phyloP scores from a whole-genome alignment of 192 early-diverging fungal species.

The Coemansia reversa region DNA sequence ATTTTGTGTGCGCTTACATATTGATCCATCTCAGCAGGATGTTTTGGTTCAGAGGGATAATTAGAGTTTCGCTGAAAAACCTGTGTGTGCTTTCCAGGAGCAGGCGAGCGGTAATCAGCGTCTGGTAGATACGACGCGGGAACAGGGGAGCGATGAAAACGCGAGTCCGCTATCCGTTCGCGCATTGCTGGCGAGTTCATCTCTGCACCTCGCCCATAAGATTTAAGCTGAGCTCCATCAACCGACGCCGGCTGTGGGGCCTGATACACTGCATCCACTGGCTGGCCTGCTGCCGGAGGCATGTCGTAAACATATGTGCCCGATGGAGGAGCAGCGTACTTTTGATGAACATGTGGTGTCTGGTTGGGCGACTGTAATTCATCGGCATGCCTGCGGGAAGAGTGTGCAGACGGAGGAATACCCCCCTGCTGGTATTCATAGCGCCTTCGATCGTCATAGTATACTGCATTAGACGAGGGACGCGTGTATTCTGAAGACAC shows the following conservation, averaged over 20 bases:
- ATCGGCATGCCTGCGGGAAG: constrained; percentile 13
- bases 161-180: constrained; percentile 9
- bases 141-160: constrained; percentile 10
- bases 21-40: constrained; percentile 11
- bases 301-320: constrained; percentile 21
- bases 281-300: background rate
- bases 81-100: constrained; percentile 19
- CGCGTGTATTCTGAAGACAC: background rate
- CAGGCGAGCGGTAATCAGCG: constrained; percentile 29
- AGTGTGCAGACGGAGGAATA: constrained; percentile 6
- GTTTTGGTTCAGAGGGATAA: constrained; percentile 1
- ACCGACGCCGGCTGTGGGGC: background rate
- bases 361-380: constrained; percentile 18
- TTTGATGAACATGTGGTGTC: constrained; percentile 18
- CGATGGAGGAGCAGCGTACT: constrained; percentile 17
- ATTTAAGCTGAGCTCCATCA: background rate
- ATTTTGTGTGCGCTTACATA: constrained; percentile 18
- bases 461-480: constrained; percentile 11
- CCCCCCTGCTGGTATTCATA: constrained; percentile 22
- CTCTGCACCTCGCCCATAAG: background rate
- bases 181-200: background rate
- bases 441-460: constrained; percentile 22
- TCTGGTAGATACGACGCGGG: constrained; percentile 14
- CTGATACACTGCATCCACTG: background rate
- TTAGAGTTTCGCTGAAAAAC: constrained; percentile 27